A percentile compares a stretch with the other conserved stretches of the same genome.
These are phyloP conservation scores for Besnoitia besnoiti DNA, from an alignment of 169 alveolate species.

Conservation along the genomic window DNA sequence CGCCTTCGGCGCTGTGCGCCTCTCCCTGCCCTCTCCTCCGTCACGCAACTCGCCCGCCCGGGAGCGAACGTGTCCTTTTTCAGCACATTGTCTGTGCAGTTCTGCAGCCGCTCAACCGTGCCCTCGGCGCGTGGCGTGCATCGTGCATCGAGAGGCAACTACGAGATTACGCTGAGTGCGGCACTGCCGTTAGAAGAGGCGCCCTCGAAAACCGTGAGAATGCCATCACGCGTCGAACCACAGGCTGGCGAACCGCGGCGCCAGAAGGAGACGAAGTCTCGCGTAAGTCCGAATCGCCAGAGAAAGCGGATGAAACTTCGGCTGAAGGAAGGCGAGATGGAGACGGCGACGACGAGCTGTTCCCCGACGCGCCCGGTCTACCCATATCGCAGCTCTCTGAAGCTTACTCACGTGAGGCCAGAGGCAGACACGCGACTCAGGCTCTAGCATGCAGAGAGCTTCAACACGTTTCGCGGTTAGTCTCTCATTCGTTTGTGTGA, in stretches of 20 bases:
- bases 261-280: no score
- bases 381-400: not conserved
- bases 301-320: no score
- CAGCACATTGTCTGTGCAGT: not conserved
- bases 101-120: not conserved
- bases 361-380: not conserved
- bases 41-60: not conserved
- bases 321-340: not conserved
- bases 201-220: no score
- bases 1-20: no score
- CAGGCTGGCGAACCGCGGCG: no score
- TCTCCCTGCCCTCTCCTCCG: not conserved
- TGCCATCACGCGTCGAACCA: no score
- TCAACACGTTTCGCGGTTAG: not conserved
- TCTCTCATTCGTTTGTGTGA: not conserved
- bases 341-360: not conserved
- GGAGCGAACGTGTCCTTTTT: not conserved
- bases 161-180: no score
- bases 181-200: no score
- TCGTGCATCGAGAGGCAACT: not conserved
- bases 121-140: not conserved
- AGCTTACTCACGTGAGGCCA: not conserved
- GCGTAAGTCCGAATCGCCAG: no score
- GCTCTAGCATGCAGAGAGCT: not conserved
- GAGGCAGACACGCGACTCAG: not conserved